phyloP scores from a whole-genome alignment of 768 basidiomycete species.

The Cystofilobasidium macerans region DNA sequence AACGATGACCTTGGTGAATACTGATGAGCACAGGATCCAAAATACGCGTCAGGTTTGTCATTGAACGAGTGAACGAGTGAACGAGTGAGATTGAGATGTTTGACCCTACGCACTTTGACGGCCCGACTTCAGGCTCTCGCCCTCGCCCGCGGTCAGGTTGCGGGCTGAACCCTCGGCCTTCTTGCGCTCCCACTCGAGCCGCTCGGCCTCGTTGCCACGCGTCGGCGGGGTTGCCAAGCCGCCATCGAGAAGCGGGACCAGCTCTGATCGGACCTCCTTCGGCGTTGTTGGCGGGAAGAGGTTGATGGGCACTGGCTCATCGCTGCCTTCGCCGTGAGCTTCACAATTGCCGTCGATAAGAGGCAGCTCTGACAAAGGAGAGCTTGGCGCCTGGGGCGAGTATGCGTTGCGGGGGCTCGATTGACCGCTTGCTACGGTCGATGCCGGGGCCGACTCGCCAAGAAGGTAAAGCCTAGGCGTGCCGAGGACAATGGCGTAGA shows the following conservation, averaged over 20 bases:
- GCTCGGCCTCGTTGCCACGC: neutral
- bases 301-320: no score
- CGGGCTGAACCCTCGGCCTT: neutral
- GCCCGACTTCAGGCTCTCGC: conserved; percentile 2
- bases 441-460: neutral
- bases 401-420: neutral
- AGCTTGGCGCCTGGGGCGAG: neutral
- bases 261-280: neutral
- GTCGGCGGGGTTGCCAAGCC: neutral
- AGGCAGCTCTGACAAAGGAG: neutral
- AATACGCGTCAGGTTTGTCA: neutral
- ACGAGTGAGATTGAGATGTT: no score
- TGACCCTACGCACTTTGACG: neutral
- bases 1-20: neutral
- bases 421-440: neutral
- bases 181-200: conserved; percentile 7
- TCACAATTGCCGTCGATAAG: no score
- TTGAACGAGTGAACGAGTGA: neutral
- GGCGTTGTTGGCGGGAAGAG: no score
- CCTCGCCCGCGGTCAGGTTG: conserved; percentile 2
- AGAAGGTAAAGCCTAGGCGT: neutral
- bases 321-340: no score
- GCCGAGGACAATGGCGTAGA: neutral
- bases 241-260: neutral
- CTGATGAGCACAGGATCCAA: neutral